phyloP scores from a whole-genome alignment of 768 basidiomycete genomes.

The Phanerodontia chrysosporium region DNA sequence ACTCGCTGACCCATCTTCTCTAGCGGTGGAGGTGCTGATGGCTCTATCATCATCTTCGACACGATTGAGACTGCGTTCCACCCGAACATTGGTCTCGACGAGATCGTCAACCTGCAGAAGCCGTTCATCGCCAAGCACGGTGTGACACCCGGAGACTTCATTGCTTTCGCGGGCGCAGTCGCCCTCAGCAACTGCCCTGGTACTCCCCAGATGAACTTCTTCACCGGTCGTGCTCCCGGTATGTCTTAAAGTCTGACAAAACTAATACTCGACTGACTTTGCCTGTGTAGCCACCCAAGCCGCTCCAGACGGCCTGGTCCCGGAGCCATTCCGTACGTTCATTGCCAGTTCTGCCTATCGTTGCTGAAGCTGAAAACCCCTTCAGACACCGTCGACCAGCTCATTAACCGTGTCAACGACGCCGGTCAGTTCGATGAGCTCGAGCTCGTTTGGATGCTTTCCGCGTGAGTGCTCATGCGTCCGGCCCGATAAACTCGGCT shows the following conservation, averaged over 20 bases:
- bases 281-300: constrained; percentile 13
- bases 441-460: constrained; percentile 23
- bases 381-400: constrained; percentile 22
- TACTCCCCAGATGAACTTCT: constrained; percentile 39
- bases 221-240: constrained; percentile 31
- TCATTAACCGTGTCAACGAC: constrained; percentile 20
- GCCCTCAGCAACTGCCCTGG: constrained; percentile 40
- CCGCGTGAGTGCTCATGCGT: constrained; percentile 11
- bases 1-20: not conserved
- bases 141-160: constrained; percentile 42
- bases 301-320: constrained; percentile 20
- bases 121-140: constrained; percentile 34
- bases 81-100: constrained; percentile 41
- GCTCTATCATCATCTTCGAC: constrained; percentile 44
- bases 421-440: constrained; percentile 21
- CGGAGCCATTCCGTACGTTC: constrained; percentile 18
- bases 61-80: constrained; percentile 39
- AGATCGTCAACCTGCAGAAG: constrained; percentile 24
- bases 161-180: constrained; percentile 44
- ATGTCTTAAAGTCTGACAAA: not conserved
- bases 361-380: not conserved
- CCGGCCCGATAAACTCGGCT: not conserved
- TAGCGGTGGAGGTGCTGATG: constrained; percentile 36
- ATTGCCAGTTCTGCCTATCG: not conserved
- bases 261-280: not conserved